These are phyloP conservation scores for Cynara cardunculus DNA, from an alignment of 129 eudicot genomes.

Conservation along the genomic window DNA sequence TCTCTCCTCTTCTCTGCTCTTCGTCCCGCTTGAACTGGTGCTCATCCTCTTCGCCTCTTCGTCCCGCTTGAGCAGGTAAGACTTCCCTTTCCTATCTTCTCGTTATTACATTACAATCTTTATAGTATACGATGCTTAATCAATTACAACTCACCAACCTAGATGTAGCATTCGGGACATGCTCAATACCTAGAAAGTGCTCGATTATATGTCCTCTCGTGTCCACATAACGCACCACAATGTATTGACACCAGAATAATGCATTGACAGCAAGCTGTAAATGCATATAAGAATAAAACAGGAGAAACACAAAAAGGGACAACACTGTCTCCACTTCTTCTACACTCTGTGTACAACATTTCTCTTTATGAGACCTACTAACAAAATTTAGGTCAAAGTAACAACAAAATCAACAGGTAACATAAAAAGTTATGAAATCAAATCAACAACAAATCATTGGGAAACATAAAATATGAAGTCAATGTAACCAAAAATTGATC, in stretches of 20 bases:
- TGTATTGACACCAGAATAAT: background rate
- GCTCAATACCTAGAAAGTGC: no score
- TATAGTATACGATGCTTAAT: no score
- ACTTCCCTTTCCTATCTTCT: no score
- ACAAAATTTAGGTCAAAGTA: background rate
- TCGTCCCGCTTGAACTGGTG: no score
- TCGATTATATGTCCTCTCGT: background rate
- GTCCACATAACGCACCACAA: background rate
- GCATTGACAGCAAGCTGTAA: background rate
- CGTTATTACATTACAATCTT: no score
- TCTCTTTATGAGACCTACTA: background rate
- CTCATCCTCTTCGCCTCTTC: no score
- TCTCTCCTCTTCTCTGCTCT: no score
- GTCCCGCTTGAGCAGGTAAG: no score
- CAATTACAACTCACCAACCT: no score
- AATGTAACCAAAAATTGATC: background rate
- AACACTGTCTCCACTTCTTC: background rate
- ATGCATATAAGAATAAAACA: no score
- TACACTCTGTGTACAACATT: background rate
- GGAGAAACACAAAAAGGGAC: background rate
- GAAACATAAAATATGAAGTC: background rate
- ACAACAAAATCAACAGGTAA: background rate
- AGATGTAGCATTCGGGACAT: no score
- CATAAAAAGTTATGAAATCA: no score
- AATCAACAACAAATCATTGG: background rate